Base-by-base conservation (phyloP, 2,329 filamentous ascomycete species). In the Aphanoascus verrucosus region DNA sequence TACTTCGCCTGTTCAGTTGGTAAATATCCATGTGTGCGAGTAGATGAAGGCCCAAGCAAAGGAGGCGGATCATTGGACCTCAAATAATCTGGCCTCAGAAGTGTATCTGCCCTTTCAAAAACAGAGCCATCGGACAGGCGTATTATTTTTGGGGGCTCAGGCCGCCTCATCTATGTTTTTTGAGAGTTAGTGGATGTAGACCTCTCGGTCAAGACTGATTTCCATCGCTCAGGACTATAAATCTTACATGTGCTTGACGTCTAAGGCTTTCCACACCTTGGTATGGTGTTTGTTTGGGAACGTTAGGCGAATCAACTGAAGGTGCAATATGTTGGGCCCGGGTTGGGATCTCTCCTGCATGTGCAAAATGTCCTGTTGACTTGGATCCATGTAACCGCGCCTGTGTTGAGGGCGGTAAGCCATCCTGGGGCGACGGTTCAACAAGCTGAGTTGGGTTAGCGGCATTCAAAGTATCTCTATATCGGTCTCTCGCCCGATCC, bases 401-500 rank as follows among this genome's bases (percentile, higher is more conserved):
- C 40, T 38, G 32, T 15, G 20, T 19, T 6, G 42, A 6, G 15
- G 46, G 20, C 14, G 51, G 35, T 6, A 42, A 28, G 19, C 8
- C 8, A 48, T 48, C 17, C n/a, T 20, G 34, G 9, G 51, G 12
- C 5, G 35, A 37, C 3, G 14, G 51, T 4, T 17, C 37, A 34
- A 34, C 42, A 11, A 23, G 35, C 17, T 53, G 51, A 12, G 41
- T 19, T 5, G 19, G n/a, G 12, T 34, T 31, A 38, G 35, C 5
- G 5, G 11, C 2, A 37, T 54, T 54, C 28, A 54, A 58, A 48
- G 60, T 60, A 37, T 67, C 65, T 49, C 67, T 68, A 58, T 71
- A 72, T 49, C 67, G 64, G 57, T 67, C 65, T 56, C 69, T 63
- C 19, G 71, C 71, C 55, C 70, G 69, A 53, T 74, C 69, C 72